These are phyloP conservation scores for Solanum pennellii DNA, from an alignment of 257 asterid genomes.

Conservation along the genomic window DNA sequence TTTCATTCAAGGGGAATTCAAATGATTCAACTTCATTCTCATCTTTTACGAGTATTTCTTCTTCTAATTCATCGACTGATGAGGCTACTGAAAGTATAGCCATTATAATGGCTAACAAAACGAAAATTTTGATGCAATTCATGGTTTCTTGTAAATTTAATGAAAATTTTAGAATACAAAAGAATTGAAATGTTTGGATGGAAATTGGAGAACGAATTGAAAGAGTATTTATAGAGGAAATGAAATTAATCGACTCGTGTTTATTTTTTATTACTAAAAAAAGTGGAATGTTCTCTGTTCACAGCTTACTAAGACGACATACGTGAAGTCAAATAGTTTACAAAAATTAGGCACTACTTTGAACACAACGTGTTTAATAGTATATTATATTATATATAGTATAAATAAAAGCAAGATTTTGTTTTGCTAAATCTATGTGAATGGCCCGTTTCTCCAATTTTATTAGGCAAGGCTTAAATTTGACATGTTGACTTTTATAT, in stretches of 20 bases:
- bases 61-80: background rate
- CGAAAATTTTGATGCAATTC: slow-evolving; percentile 14
- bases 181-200: background rate
- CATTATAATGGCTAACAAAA: slow-evolving; percentile 15
- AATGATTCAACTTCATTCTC: background rate
- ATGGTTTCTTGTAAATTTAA: background rate
- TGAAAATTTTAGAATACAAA: background rate
- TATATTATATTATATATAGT: background rate
- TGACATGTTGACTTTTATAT: background rate
- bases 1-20: background rate
- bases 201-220: background rate
- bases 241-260: background rate
- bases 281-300: slow-evolving; percentile 17
- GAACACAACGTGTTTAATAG: background rate
- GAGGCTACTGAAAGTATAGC: slow-evolving; percentile 9
- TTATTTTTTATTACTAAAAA: background rate
- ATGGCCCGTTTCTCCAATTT: background rate
- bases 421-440: background rate
- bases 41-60: background rate
- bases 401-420: background rate
- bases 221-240: slow-evolving; percentile 6
- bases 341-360: slow-evolving; percentile 10
- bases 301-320: background rate
- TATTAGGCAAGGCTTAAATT: background rate
- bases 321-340: background rate